Evolutionary conservation across 306 rosid species (phyloP).

Genomic region (Arachis stenosperma): DNA sequence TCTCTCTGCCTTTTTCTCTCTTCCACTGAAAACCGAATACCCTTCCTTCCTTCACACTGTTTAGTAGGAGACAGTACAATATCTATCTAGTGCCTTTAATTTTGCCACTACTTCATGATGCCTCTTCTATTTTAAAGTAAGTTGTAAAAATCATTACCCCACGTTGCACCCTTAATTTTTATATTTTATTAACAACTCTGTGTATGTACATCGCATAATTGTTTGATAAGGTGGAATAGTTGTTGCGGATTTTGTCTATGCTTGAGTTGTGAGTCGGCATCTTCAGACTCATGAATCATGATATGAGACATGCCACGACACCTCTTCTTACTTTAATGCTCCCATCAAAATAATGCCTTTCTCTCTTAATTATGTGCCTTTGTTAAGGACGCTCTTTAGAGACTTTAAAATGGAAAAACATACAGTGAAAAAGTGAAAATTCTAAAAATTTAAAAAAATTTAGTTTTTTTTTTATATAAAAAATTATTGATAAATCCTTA

Average conservation of each 20-base stretch:
- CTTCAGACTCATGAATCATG: background rate
- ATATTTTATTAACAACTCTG: background rate
- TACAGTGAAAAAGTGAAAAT: no score
- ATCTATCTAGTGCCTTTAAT: slow-evolving; percentile 17
- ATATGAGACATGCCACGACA: background rate
- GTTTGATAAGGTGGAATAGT: background rate
- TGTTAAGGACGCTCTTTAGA: no score
- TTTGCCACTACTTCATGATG: slow-evolving; percentile 36
- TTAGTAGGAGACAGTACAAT: background rate
- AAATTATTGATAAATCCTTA: no score
- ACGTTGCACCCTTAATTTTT: slow-evolving; percentile 28
- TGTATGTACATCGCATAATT: background rate
- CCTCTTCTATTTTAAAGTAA: slow-evolving; percentile 22
- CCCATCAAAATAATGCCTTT: no score
- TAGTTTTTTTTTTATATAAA: no score
- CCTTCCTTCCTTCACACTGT: no score
- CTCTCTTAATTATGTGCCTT: no score
- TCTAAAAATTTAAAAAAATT: no score
- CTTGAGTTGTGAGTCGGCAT: background rate
- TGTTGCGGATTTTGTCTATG: background rate
- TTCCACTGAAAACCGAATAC: slow-evolving; percentile 39
- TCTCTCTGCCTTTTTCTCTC: slow-evolving; percentile 28
- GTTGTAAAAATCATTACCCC: slow-evolving; percentile 50
- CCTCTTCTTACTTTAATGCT: background rate
- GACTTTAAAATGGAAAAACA: no score